phyloP scores from a whole-genome alignment of 2,329 filamentous ascomycete species.

The Tothia fuscella region DNA sequence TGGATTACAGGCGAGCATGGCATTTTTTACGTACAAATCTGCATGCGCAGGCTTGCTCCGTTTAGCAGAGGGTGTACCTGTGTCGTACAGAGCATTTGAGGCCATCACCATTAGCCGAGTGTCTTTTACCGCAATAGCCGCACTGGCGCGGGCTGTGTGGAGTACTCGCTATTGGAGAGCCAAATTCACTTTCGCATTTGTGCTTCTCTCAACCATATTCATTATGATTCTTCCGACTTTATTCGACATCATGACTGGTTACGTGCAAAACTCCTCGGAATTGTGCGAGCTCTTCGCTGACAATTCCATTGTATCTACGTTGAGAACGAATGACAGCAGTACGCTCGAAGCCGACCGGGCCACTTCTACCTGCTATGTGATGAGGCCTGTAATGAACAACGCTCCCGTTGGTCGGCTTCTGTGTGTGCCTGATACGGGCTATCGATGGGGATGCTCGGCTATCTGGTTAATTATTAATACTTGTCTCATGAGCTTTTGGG shows the following conservation, averaged over 20 bases:
- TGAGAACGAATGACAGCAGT: background rate
- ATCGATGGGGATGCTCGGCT: background rate
- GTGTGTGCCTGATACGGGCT: background rate
- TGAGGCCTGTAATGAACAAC: background rate
- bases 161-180: background rate
- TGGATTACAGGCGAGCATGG: background rate
- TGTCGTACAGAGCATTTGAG: background rate
- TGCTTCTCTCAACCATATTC: background rate
- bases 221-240: background rate
- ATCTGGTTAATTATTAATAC: background rate
- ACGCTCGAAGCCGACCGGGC: background rate
- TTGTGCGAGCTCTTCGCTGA: background rate
- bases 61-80: background rate
- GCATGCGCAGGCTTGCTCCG: background rate
- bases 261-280: background rate
- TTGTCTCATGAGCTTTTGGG: background rate
- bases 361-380: background rate
- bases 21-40: background rate
- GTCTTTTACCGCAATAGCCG: background rate
- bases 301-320: background rate
- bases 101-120: background rate
- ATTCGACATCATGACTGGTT: background rate
- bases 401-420: too few relatives aligned
- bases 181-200: background rate
- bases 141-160: background rate